Conservation (phyloP, 306 rosid species). For the Begonia masoniana region DNA sequence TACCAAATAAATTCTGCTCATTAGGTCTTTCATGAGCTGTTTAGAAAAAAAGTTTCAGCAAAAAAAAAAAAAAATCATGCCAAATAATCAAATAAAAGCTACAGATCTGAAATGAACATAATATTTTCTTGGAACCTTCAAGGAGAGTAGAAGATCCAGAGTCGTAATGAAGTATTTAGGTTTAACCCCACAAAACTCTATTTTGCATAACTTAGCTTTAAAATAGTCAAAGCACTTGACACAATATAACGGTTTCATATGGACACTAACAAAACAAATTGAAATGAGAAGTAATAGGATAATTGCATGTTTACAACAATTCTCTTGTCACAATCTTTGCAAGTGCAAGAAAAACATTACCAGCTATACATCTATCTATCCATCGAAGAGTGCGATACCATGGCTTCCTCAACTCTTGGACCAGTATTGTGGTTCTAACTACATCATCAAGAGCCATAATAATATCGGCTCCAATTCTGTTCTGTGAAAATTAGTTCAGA, state of each 20-base stretch:
- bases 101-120: too few species aligned
- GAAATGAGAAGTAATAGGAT: too few species aligned
- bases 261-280: too few species aligned
- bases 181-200: too few species aligned
- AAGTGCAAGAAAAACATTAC: conserved; percentile 21
- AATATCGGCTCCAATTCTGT: conserved; percentile 94
- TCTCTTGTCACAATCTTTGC: background rate
- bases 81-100: too few species aligned
- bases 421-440: conserved; percentile 92
- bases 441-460: conserved; percentile 99
- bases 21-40: conserved; percentile 92
- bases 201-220: too few species aligned
- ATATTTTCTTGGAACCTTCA: too few species aligned
- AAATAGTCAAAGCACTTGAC: too few species aligned
- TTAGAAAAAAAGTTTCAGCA: conserved; percentile 17
- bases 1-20: conserved; percentile 94
- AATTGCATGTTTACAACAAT: too few species aligned
- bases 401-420: conserved; percentile 96
- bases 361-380: conserved; percentile 92
- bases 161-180: too few species aligned
- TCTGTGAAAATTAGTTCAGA: conserved; percentile 29
- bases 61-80: conserved; percentile 3
- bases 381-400: conserved; percentile 86
- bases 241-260: too few species aligned
- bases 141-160: too few species aligned